These are phyloP conservation scores for Casuarina equisetifolia DNA, from an alignment of 306 rosid species.

Conservation along the genomic window DNA sequence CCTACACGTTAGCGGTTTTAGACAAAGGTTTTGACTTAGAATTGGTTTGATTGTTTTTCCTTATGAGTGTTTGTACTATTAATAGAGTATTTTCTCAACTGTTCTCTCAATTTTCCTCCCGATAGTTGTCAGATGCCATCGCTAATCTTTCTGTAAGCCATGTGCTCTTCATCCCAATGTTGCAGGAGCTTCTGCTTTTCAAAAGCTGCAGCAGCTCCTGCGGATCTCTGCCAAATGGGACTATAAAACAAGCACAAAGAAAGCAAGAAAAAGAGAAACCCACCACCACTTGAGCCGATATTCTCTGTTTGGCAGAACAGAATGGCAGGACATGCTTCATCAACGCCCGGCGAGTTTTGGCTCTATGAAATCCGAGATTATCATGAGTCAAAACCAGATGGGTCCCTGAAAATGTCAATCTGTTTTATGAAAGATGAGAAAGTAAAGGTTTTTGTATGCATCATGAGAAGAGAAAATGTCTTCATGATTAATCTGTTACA, in stretches of 20 bases:
- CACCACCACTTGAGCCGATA: neutral
- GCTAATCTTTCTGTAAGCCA: neutral
- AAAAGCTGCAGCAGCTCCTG: neutral
- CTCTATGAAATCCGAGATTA: neutral
- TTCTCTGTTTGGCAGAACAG: neutral
- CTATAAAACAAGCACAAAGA: neutral
- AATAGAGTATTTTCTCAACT: neutral
- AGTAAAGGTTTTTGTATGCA: conserved; percentile 4
- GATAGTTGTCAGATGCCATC: neutral
- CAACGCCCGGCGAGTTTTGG: conserved; percentile 6
- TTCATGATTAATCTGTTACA: conserved; percentile 20
- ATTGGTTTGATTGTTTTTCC: neutral
- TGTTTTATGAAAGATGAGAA: conserved; percentile 17
- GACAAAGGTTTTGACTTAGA: neutral
- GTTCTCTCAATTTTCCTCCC: neutral
- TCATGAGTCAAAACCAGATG: conserved; percentile 30
- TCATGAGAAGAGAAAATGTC: conserved; percentile 5
- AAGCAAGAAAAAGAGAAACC: neutral
- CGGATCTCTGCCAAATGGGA: neutral
- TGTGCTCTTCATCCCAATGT: neutral
- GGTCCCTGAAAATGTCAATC: conserved; percentile 29
- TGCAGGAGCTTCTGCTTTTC: neutral
- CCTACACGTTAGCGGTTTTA: neutral
- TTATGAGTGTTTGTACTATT: neutral
- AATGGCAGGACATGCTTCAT: neutral